Evolutionary conservation across 805 yeast genomes (phyloP), one percentile per base, ranked within the genome.

Genomic region (Blastobotrys attinorum): DNA sequence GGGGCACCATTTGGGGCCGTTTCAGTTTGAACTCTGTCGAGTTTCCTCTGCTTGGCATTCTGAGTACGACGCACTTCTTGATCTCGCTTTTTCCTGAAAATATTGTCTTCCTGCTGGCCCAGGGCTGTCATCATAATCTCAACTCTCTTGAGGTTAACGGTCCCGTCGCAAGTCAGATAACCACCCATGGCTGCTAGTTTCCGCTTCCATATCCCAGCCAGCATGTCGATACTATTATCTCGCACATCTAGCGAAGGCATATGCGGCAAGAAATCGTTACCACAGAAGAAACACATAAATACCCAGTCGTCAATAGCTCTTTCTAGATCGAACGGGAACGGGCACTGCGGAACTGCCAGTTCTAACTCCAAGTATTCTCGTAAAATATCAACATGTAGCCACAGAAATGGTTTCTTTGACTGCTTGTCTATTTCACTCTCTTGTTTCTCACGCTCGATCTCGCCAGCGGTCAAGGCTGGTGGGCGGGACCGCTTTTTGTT

Each of bases 231-330:
- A 53, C 96, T 89, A 57, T 86, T 85, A 62, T 92, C 97, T 54
- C 98, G 77, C 35, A 92, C 97, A 57, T 90, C 96, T 44, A 92
- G 72, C 23, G 94, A 80, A 3, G 99, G 97, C 53, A 92, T 68
- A 65, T 90, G 97, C 1, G 99, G 99, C 56, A 92, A 69, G 72
- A 92, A 92, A 77, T 92, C 99, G 60, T 92, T 92, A 64, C 99
- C 99, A 51, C 90, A 94, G 60, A 92, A 92, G 69, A 92, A 92
- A 73, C 97, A 90, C 89, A 92, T 83, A 54, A 92, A 92, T 13
- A 92, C 87, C 98, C 98, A 92, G 65, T 92, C 99, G 60, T 92
- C 99, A 48, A 92, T 81, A 2, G 97, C 97, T 47, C 98, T 72
- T 65, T 92, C 99, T 43, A 89, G 63, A 60, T 92, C 97, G 64